phyloP scores from a whole-genome alignment of 2,329 filamentous ascomycete species.

The Fusarium verrucosum region DNA sequence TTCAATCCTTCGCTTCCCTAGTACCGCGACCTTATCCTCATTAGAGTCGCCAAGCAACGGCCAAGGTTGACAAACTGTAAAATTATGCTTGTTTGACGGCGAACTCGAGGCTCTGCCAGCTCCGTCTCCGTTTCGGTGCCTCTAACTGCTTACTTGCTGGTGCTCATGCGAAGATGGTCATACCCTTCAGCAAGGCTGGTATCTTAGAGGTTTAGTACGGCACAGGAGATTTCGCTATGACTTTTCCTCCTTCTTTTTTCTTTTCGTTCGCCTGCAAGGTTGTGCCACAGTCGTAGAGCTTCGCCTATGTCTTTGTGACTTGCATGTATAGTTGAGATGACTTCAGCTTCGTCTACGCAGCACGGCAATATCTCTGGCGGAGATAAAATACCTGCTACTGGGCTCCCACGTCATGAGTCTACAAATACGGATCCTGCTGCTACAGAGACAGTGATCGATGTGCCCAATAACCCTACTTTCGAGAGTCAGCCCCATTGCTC shows the following conservation, averaged over 20 bases:
- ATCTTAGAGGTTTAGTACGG: not conserved
- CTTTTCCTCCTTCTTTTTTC: not conserved
- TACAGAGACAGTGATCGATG: conserved; percentile 9
- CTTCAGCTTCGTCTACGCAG: conserved; percentile 5
- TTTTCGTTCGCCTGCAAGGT: not conserved
- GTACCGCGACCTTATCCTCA: conserved; percentile 8
- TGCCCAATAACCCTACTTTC: not conserved
- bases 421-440: not conserved
- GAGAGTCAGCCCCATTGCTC: conserved; percentile 16
- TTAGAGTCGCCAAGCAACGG: conserved; percentile 27
- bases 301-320: conserved; percentile 1
- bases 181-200: not conserved
- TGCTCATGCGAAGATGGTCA: conserved; percentile 6
- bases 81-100: conserved; percentile 34
- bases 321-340: conserved; percentile 21
- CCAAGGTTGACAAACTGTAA: conserved; percentile 1
- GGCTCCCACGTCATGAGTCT: not conserved
- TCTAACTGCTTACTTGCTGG: conserved; percentile 16
- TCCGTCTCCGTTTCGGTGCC: conserved; percentile 7
- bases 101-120: conserved; percentile 18
- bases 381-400: not conserved
- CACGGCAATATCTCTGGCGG: not conserved
- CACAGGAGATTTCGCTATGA: not conserved
- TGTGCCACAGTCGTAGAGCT: not conserved
- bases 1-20: conserved; percentile 24